These are phyloP conservation scores for Ustanciosporium gigantosporum DNA, from an alignment of 1,284 basidiomycete genomes.

Conservation along the genomic window DNA sequence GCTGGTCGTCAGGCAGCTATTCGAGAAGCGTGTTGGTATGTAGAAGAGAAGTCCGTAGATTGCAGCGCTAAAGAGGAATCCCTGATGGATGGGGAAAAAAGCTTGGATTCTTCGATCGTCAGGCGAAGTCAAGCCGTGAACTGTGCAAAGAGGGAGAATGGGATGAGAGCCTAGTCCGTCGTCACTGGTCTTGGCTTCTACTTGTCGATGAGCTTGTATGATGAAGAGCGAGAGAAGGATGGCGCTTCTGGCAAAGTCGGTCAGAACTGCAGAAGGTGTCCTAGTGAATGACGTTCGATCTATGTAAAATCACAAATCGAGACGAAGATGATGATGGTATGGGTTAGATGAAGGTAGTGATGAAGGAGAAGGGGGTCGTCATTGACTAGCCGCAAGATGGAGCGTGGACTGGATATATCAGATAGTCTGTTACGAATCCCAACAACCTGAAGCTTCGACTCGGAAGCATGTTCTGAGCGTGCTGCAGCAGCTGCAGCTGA, in stretches of 20 bases:
- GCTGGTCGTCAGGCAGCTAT: constrained; percentile 1
- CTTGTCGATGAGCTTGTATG: neutral
- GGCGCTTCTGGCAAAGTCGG: neutral
- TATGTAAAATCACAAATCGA: too few species aligned
- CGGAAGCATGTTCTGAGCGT: too few species aligned
- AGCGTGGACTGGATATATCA: too few species aligned
- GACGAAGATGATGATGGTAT: too few species aligned
- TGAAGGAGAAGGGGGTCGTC: too few species aligned
- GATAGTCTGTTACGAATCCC: too few species aligned
- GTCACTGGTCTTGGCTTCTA: neutral
- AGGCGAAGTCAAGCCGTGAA: constrained; percentile 1
- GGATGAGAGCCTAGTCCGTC: neutral
- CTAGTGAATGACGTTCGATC: too few species aligned
- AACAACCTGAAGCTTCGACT: too few species aligned
- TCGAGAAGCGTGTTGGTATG: neutral
- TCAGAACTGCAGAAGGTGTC: constrained; percentile 1
- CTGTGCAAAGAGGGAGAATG: neutral
- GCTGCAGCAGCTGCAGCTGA: too few species aligned
- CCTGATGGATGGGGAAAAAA: neutral
- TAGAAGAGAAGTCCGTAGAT: too few species aligned
- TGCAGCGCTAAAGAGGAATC: neutral
- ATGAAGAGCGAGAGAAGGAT: neutral
- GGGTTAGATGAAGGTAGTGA: too few species aligned
- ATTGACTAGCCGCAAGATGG: too few species aligned
- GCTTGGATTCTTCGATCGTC: constrained; percentile 1